Evolutionary conservation across 345 rosid genomes (phyloP), one percentile per base, ranked within the genome.

Genomic region (Eucalyptus tenuipes): DNA sequence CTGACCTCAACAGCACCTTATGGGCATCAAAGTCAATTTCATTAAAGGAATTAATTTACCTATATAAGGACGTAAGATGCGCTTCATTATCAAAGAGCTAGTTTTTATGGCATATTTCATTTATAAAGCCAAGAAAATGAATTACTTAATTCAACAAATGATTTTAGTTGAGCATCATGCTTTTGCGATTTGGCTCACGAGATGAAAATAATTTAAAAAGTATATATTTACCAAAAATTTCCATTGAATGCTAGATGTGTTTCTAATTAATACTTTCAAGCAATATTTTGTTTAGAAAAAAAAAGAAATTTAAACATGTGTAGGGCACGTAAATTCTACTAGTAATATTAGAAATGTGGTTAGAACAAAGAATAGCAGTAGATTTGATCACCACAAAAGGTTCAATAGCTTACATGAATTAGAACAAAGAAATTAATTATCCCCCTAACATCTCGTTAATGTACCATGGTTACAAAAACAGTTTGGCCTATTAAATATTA

Each of bases 1-100:
- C 13, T 10, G n/a, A 3, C 3, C n/a, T 0, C 14, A 57, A 3
- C 14, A 57, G 66, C n/a, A 57, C n/a, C 66, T 0, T 1, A 1
- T 25, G n/a, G 14, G 66, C 66, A 1, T 59, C 15, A 5, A 25
- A 25, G 66, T 59, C 1, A 25, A 59, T 59, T 59, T 5, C 66
- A 12, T 3, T 7, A 6, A 27, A 24, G 14, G 31, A 0, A 2
- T 59, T 59, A 25, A 27, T 59, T 5, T 25, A 25, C n/a, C n/a
- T n/a, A n/a, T n/a, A 11, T 59, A 59, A 52, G 55, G 22, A 52
- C 55, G 7, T 52, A 52, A 17, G 55, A 17, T 52, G 7, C 24
- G 5, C 27, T 22, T 55, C 9, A 27, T 55, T 7, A 8, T 55
- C 12, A 55, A 50, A 55, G 1, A 3, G 5, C 0, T 20, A 55